These are phyloP conservation scores for Trichoderma brevicompactum DNA, from an alignment of 2,329 filamentous ascomycete species.

Conservation along the genomic window DNA sequence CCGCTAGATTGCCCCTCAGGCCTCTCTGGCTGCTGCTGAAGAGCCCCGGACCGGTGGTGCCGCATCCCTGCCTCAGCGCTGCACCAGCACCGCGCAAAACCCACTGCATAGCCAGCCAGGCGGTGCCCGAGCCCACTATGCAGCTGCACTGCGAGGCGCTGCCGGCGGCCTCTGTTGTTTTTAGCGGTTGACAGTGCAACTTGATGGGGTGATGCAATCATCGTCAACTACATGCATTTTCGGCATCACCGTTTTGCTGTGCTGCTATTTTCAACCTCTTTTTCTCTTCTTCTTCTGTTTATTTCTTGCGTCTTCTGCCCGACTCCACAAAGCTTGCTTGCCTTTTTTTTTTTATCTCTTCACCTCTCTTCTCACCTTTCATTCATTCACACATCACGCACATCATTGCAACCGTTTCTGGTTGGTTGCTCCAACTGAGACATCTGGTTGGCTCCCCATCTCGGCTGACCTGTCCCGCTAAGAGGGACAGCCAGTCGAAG, in stretches of 20 bases:
- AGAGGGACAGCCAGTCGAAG: conserved; percentile 3
- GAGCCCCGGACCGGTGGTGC: conserved; percentile 11
- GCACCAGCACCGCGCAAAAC: conserved; percentile 3
- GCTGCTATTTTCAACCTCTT: conserved; percentile 4
- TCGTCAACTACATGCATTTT: neutral
- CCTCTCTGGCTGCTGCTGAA: conserved; percentile 26
- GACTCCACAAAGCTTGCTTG: neutral
- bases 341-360: neutral
- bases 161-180: conserved; percentile 23
- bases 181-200: neutral
- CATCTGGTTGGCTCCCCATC: conserved; percentile 12
- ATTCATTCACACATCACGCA: neutral
- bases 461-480: conserved; percentile 22
- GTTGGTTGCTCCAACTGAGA: conserved; percentile 19
- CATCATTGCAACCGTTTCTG: neutral
- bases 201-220: neutral
- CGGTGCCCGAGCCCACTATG: conserved; percentile 23
- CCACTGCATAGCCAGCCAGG: conserved; percentile 25
- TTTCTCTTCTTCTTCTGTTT: neutral
- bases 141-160: conserved; percentile 16
- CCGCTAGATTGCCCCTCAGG: conserved; percentile 32
- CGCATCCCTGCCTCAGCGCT: conserved; percentile 23
- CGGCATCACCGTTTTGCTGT: conserved; percentile 25
- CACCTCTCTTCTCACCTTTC: neutral
- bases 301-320: conserved; percentile 1